phyloP scores from a whole-genome alignment of 441 rosid species.

The Populus hybrid region DNA sequence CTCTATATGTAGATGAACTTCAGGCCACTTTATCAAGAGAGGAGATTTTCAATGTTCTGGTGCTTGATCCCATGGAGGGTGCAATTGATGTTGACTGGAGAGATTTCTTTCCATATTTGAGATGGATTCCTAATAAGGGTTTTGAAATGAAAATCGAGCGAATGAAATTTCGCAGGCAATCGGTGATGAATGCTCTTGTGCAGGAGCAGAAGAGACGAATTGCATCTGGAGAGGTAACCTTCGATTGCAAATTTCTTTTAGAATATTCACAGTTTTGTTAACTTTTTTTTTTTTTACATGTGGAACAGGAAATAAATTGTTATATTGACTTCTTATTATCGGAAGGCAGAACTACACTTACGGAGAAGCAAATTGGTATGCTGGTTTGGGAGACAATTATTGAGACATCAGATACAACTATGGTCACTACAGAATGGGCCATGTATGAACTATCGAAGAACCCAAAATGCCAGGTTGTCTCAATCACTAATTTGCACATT shows the following conservation, averaged over 20 bases:
- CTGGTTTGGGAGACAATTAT: slow-evolving; percentile 78
- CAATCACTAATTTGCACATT: background rate
- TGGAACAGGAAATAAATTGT: slow-evolving; percentile 45
- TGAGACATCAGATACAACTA: slow-evolving; percentile 65
- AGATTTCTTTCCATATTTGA: slow-evolving; percentile 87
- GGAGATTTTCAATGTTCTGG: slow-evolving; percentile 50
- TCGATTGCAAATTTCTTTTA: background rate
- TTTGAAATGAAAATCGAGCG: slow-evolving; percentile 46
- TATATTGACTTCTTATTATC: slow-evolving; percentile 56
- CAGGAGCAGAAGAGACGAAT: slow-evolving; percentile 42
- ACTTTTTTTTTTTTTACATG: slow-evolving; percentile 1
- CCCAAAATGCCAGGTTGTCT: slow-evolving; percentile 45
- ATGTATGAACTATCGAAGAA: slow-evolving; percentile 73
- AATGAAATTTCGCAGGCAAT: slow-evolving; percentile 47
- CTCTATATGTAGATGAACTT: slow-evolving; percentile 57
- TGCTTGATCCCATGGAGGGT: slow-evolving; percentile 71
- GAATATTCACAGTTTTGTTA: background rate
- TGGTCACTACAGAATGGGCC: slow-evolving; percentile 85
- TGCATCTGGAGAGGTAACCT: slow-evolving; percentile 48
- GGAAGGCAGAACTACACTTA: slow-evolving; percentile 47
- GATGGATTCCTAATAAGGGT: slow-evolving; percentile 69
- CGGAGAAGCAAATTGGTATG: slow-evolving; percentile 55
- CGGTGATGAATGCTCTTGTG: slow-evolving; percentile 62
- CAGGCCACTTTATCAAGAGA: slow-evolving; percentile 51
- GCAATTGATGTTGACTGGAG: slow-evolving; percentile 92